Evolutionary conservation across 352 stramenopile species (phyloP).

Genomic region (Phytophthora sojae): DNA sequence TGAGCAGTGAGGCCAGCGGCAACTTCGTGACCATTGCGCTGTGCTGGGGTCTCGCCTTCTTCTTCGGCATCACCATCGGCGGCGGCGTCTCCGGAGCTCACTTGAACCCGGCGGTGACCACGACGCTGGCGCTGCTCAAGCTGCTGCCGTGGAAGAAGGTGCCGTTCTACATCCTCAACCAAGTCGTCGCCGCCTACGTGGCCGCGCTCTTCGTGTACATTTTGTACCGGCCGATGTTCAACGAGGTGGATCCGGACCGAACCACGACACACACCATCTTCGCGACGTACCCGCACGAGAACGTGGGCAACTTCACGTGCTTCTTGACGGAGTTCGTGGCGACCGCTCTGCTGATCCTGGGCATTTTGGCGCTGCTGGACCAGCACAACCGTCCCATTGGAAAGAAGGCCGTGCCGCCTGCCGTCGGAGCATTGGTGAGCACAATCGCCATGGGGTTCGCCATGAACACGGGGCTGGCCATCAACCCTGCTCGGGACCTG

Average conservation of each 20-base stretch:
- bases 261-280: slow-evolving; percentile 42
- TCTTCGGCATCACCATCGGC: slow-evolving; percentile 44
- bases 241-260: slow-evolving; percentile 43
- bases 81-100: slow-evolving; percentile 44
- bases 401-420: slow-evolving; percentile 22
- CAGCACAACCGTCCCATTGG: slow-evolving; percentile 41
- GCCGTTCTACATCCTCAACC: slow-evolving; percentile 40
- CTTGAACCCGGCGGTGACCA: slow-evolving; percentile 39
- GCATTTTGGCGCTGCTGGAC: slow-evolving; percentile 38
- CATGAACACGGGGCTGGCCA: slow-evolving; percentile 39
- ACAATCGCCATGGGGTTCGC: slow-evolving; percentile 35
- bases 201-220: slow-evolving; percentile 42
- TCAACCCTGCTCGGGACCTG: slow-evolving; percentile 54
- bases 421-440: slow-evolving; percentile 27
- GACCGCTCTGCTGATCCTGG: slow-evolving; percentile 41
- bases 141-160: slow-evolving; percentile 45
- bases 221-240: slow-evolving; percentile 48
- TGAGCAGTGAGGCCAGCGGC: slow-evolving; percentile 24
- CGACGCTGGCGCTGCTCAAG: slow-evolving; percentile 35
- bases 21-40: slow-evolving; percentile 43
- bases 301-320: slow-evolving; percentile 41
- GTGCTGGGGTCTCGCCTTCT: slow-evolving; percentile 52
- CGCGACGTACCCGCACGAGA: slow-evolving; percentile 40
- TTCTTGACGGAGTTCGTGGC: slow-evolving; percentile 48
- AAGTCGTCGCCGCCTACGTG: slow-evolving; percentile 40